Base-by-base conservation (phyloP, 768 basidiomycete genomes). In the Chalciporus pseudorubinellus region DNA sequence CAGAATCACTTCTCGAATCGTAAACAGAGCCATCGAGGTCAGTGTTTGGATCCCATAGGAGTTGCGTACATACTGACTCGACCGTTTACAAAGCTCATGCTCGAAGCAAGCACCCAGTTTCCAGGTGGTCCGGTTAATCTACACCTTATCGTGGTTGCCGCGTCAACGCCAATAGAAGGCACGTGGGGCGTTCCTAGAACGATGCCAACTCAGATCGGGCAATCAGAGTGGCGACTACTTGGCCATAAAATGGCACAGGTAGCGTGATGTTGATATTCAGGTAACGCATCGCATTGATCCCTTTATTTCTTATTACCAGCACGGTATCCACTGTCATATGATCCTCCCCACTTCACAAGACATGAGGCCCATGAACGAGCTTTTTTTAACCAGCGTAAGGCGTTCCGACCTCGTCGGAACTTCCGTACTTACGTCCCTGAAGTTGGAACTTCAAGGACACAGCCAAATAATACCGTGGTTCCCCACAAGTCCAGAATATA, bases 301-400 rank as follows among this genome's bases (percentile, higher is more conserved):
- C 44, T 50, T 46, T 47, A 51, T 46, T 56, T 52, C 38, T 26
- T 39, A 34, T 40, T 46, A 52, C 45, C 58, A 85, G 84, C 70
- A 74, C 39, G 68, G 75, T 43, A 80, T 85, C 41, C 77, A 78
- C 49, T 80, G 78, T 57, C 84, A 85, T 62, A 70, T 85, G 70
- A 74, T 85, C 44, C 68, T 81, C 48, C 73, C 71, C 46, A 59
- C 76, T 46, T 71, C 70, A 54, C 72, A 76, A 48, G 71, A 78
- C 57, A 76, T 79, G 74, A 56, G 67, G 8, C 58, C 73, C 18
- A 70, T 84, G 48, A 72, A 66, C 29, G 70, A 72, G 29, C 63
- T 85, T 72, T 84, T 69, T 70, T 75, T 44, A 67, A 77, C 66
- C 69, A 62, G 76, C 79, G 61, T 68, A 73, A n/a, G 63, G 10